A percentile compares a stretch with the other conserved stretches of the same genome.
Evolutionary conservation across 2,329 filamentous ascomycete genomes (phyloP).

Genomic region (Stachybotrys chlorohalonatus): DNA sequence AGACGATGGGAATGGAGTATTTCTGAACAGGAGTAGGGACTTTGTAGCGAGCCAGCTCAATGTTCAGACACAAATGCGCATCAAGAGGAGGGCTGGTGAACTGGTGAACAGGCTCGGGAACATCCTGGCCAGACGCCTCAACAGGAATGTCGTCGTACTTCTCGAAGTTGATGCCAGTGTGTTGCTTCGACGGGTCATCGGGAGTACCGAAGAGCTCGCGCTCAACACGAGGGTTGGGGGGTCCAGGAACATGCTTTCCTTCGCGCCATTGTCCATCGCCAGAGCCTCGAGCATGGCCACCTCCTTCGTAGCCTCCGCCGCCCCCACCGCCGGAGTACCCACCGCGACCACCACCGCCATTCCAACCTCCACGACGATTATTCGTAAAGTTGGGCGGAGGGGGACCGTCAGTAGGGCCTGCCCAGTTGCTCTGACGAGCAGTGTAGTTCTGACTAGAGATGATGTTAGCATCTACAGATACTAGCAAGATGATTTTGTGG

Average conservation of each 20-base stretch:
- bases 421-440: constrained; percentile 17
- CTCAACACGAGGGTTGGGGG: constrained; percentile 80
- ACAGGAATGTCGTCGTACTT: constrained; percentile 99
- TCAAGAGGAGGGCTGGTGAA: constrained; percentile 96
- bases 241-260: constrained; percentile 90
- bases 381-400: constrained; percentile 12
- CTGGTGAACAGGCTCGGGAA: constrained; percentile 80
- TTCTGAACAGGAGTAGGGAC: constrained; percentile 97
- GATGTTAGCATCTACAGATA: constrained; percentile 10
- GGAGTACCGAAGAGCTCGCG: constrained; percentile 88
- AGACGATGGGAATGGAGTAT: constrained; percentile 98
- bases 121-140: constrained; percentile 87
- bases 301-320: constrained; percentile 72
- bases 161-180: constrained; percentile 99
- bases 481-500: not conserved
- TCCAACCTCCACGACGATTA: constrained; percentile 22
- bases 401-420: constrained; percentile 2
- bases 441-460: constrained; percentile 12
- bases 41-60: constrained; percentile 88
- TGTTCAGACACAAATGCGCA: constrained; percentile 87
- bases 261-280: constrained; percentile 96
- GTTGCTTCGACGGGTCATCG: constrained; percentile 90
- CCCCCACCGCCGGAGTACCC: constrained; percentile 43
- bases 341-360: constrained; percentile 25
- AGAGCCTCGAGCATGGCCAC: constrained; percentile 78